phyloP scores from a whole-genome alignment of 129 eudicot genomes.

The Helianthus tuberosus region DNA sequence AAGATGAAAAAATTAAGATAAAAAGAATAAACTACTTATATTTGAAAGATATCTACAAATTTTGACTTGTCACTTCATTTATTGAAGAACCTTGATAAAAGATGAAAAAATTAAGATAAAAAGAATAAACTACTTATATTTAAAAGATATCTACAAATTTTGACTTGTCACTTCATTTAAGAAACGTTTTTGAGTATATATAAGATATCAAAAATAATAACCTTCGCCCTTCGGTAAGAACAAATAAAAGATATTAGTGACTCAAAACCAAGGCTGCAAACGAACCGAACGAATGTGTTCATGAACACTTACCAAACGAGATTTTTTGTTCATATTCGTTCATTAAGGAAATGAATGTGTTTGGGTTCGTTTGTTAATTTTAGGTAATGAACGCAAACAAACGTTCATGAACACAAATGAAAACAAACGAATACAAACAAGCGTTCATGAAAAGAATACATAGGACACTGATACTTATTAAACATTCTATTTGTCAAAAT shows the following conservation, averaged over 20 bases:
- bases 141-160: not conserved
- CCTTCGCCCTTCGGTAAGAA: not conserved
- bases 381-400: too few relatives aligned
- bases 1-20: not conserved
- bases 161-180: not conserved
- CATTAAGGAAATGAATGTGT: too few relatives aligned
- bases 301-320: too few relatives aligned
- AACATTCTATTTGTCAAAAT: too few relatives aligned
- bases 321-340: too few relatives aligned
- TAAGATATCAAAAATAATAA: not conserved
- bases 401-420: too few relatives aligned
- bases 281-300: too few relatives aligned
- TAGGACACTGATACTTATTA: too few relatives aligned
- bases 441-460: too few relatives aligned
- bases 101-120: not conserved
- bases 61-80: not conserved
- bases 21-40: not conserved
- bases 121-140: not conserved
- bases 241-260: not conserved
- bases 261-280: not conserved
- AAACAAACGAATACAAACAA: too few relatives aligned
- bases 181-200: not conserved
- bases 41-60: not conserved
- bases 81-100: not conserved
- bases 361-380: too few relatives aligned